phyloP scores from a whole-genome alignment of 2,329 filamentous ascomycete genomes.

The Apiospora pterosperma region DNA sequence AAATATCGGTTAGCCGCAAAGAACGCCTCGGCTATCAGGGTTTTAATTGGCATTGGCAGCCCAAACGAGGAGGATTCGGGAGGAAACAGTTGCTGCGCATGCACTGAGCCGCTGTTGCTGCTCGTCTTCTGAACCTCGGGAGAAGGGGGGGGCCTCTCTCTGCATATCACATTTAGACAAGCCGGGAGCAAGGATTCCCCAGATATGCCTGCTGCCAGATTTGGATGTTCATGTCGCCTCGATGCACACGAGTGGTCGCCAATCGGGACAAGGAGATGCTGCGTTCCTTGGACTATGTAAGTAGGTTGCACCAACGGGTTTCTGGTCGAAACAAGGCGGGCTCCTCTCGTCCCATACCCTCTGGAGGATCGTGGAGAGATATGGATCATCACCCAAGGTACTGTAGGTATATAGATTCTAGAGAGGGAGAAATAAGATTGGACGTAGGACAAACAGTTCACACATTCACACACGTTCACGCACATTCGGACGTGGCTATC shows the following conservation, averaged over 20 bases:
- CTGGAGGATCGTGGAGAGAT: not conserved
- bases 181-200: not conserved
- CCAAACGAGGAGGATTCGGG: not conserved
- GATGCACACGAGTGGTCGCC: not conserved
- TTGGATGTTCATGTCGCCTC: not conserved
- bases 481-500: not conserved
- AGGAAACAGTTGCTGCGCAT: not conserved
- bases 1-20: not conserved
- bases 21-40: not conserved
- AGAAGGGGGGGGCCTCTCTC: not conserved
- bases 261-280: not conserved
- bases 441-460: not conserved
- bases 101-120: not conserved
- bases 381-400: not conserved
- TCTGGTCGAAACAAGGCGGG: not conserved
- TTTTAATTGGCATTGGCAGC: not conserved
- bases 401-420: no score
- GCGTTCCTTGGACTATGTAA: not conserved
- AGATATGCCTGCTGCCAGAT: not conserved
- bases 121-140: not conserved
- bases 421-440: not conserved
- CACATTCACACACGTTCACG: not conserved
- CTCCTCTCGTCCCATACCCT: not conserved
- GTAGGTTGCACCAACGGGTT: slow-evolving; percentile 5
- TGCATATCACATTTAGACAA: not conserved